Evolutionary conservation across 169 alveolate genomes (phyloP).

Genomic region (Ophryocystis elektroscirrha): DNA sequence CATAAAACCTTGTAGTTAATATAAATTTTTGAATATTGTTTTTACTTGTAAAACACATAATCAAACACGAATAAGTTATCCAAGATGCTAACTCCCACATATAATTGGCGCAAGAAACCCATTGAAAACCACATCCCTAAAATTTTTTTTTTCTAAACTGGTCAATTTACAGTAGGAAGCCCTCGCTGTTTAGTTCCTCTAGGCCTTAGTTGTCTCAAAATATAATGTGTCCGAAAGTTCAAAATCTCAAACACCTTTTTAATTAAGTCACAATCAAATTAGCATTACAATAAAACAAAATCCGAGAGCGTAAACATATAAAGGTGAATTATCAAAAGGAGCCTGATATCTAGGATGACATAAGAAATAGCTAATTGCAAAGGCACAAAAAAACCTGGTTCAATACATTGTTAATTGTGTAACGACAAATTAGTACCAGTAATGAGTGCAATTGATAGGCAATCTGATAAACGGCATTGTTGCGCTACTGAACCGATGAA

Average conservation of each 20-base stretch:
- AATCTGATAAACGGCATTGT: slow-evolving; percentile 84
- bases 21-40: too few species aligned
- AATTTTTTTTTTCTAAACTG: slow-evolving; percentile 54
- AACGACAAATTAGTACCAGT: slow-evolving; percentile 52
- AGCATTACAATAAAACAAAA: not conserved
- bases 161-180: slow-evolving; percentile 8
- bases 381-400: slow-evolving; percentile 53
- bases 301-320: not conserved
- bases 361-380: slow-evolving; percentile 59
- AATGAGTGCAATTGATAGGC: slow-evolving; percentile 77
- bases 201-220: slow-evolving; percentile 67
- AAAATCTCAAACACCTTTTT: slow-evolving; percentile 56
- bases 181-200: slow-evolving; percentile 71
- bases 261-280: not conserved
- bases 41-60: slow-evolving; percentile 9
- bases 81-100: slow-evolving; percentile 85
- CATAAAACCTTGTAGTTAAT: slow-evolving; percentile 27
- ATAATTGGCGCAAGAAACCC: slow-evolving; percentile 86
- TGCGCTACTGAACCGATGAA: slow-evolving; percentile 79
- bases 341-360: slow-evolving; percentile 76
- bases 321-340: slow-evolving; percentile 2
- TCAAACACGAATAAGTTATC: slow-evolving; percentile 42
- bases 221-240: slow-evolving; percentile 71
- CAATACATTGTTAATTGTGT: slow-evolving; percentile 23
- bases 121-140: slow-evolving; percentile 76